phyloP scores from a whole-genome alignment of 2,329 filamentous ascomycete genomes.

The Colletotrichum destructivum region DNA sequence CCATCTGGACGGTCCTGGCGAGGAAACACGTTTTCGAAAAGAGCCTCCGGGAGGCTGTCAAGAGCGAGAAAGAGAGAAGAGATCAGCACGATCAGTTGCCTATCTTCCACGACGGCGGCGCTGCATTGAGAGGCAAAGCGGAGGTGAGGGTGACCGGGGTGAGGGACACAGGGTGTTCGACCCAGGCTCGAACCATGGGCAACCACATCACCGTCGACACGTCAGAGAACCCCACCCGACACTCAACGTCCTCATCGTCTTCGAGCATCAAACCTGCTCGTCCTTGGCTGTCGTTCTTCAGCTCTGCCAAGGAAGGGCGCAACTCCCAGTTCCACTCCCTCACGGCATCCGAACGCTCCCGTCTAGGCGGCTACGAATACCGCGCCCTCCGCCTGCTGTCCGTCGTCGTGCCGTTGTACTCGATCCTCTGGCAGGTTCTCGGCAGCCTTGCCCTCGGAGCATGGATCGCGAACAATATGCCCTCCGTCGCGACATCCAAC shows the following conservation, averaged over 20 bases:
- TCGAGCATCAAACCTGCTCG: constrained; percentile 21
- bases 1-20: constrained; percentile 73
- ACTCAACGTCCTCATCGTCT: constrained; percentile 17
- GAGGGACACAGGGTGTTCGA: background rate
- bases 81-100: constrained; percentile 49
- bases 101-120: background rate
- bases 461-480: constrained; percentile 69
- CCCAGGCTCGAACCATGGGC: background rate
- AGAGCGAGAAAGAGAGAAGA: constrained; percentile 54
- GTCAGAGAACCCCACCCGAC: background rate
- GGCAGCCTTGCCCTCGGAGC: constrained; percentile 73
- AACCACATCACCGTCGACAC: background rate
- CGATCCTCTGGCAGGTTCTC: constrained; percentile 71
- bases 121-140: background rate
- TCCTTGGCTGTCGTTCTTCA: constrained; percentile 54
- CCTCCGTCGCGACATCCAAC: constrained; percentile 65
- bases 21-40: constrained; percentile 74
- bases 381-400: constrained; percentile 73
- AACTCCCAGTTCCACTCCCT: constrained; percentile 71
- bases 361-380: constrained; percentile 75
- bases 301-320: constrained; percentile 58
- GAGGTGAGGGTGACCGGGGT: constrained; percentile 4
- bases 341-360: constrained; percentile 66
- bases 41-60: constrained; percentile 69
- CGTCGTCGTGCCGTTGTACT: constrained; percentile 74